A percentile compares a stretch with the other conserved stretches of the same genome.
Conservation (phyloP, 2,329 filamentous ascomycete species). For the Neonectria punicea region DNA sequence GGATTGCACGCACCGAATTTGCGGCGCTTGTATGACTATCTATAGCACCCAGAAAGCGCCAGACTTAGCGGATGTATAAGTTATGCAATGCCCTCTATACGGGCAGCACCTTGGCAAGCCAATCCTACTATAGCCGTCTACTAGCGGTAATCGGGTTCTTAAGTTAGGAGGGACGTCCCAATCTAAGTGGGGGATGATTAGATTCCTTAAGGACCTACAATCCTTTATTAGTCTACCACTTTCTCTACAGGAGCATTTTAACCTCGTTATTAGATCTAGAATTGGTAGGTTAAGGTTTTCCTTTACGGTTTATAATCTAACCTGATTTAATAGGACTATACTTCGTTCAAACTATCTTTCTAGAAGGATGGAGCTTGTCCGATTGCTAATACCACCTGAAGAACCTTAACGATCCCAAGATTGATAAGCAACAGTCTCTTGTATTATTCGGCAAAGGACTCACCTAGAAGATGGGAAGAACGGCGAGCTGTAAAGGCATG, state of each 20-base stretch:
- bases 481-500: not conserved
- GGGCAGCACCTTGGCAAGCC: not conserved
- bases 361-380: not conserved
- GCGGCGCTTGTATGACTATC: not conserved
- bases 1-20: not conserved
- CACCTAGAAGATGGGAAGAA: not conserved
- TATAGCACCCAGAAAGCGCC: not conserved
- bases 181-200: not conserved
- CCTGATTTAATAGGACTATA: not conserved
- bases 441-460: constrained; percentile 2
- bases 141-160: not conserved
- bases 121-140: not conserved
- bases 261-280: not conserved
- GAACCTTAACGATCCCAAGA: not conserved
- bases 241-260: not conserved
- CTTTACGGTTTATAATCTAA: not conserved
- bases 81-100: not conserved
- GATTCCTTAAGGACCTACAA: not conserved
- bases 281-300: not conserved
- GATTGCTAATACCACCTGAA: constrained; percentile 4
- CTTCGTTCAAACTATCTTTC: constrained; percentile 4
- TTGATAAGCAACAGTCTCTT: not conserved
- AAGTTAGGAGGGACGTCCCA: not conserved
- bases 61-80: not conserved
- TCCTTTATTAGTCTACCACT: not conserved